Evolutionary conservation across 441 rosid genomes (phyloP), one percentile per base, ranked within the genome.

Genomic region (Omphalea diandra): DNA sequence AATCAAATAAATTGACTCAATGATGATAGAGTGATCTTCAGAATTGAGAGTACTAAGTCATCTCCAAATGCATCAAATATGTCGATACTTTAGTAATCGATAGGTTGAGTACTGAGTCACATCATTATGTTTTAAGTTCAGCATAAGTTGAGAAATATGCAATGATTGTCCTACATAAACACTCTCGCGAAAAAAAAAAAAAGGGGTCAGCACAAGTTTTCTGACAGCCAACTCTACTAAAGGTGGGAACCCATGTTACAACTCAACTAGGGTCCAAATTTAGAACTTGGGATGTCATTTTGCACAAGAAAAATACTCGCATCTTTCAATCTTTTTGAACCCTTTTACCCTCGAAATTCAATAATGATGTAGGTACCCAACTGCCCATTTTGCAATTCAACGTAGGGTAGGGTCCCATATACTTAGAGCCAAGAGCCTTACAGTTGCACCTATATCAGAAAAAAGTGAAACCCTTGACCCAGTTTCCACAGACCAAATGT

Each of bases 171-270:
- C n/a, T n/a, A n/a, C n/a, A n/a, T n/a, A n/a, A n/a, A n/a, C n/a
- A n/a, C n/a, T n/a, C n/a, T n/a, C n/a, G n/a, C n/a, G n/a, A n/a
- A n/a, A n/a, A n/a, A n/a, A n/a, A n/a, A n/a, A n/a, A n/a, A n/a
- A n/a, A n/a, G n/a, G n/a, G n/a, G n/a, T n/a, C n/a, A n/a, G n/a
- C n/a, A n/a, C 17, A 35, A 59, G 1, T 32, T 57, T 14, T 29
- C 61, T 56, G 38, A 56, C 62, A 57, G 40, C 2, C 20, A 24
- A 62, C n/a, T 62, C 33, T 50, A 24, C 65, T 24, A 63, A 63
- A 17, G 50, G 41, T 64, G 55, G 68, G 55, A 44, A 38, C 65
- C 65, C 54, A 63, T 24, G 26, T 63, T 63, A 43, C 53, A 41
- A 26, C 67, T 64, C 53, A 64, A 64, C 43, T 20, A 22, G 46